These are phyloP conservation scores for Chlamydomonas sp. DNA, from an alignment of 139 green algal genomes.

Conservation along the genomic window DNA sequence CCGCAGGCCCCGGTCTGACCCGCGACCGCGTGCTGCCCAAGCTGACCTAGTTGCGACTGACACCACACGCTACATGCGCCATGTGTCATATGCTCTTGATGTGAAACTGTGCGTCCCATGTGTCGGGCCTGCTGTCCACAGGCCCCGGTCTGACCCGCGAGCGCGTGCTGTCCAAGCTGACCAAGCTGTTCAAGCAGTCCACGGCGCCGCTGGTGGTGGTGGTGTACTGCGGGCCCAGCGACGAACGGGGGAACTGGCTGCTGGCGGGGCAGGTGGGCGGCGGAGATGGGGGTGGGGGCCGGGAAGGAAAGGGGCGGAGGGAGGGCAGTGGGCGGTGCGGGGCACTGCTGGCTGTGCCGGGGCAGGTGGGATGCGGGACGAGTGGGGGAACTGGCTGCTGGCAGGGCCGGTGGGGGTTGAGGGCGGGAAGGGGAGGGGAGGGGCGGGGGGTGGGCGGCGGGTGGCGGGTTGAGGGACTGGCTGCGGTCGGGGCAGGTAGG, in stretches of 20 bases:
- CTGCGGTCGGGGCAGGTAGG: background rate
- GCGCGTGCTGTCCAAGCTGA: slow-evolving; percentile 14
- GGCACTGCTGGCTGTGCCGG: background rate
- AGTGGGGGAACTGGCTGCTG: slow-evolving; percentile 17
- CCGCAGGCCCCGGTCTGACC: background rate
- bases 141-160: background rate
- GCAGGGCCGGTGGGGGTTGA: background rate
- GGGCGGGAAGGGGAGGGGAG: no score
- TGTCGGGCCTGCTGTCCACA: background rate
- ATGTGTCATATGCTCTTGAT: background rate
- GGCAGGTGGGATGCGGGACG: no score
- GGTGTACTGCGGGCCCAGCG: slow-evolving; percentile 20
- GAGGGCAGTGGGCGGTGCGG: no score
- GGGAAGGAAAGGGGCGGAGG: no score
- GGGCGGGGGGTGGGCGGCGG: no score
- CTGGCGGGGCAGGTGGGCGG: slow-evolving; percentile 2
- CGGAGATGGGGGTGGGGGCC: background rate
- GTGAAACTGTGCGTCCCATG: background rate
- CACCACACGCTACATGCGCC: background rate
- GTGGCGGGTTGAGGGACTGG: background rate
- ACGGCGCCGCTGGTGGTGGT: slow-evolving; percentile 11
- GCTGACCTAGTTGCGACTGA: background rate
- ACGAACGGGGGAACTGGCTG: slow-evolving; percentile 28
- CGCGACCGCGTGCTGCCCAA: slow-evolving; percentile 8
- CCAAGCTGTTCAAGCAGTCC: slow-evolving; percentile 23